Percentiles rank a stretch among this genome's conserved stretches.
Evolutionary conservation across 2,329 filamentous ascomycete species (phyloP).

Genomic region (Cryphonectria naterciae): DNA sequence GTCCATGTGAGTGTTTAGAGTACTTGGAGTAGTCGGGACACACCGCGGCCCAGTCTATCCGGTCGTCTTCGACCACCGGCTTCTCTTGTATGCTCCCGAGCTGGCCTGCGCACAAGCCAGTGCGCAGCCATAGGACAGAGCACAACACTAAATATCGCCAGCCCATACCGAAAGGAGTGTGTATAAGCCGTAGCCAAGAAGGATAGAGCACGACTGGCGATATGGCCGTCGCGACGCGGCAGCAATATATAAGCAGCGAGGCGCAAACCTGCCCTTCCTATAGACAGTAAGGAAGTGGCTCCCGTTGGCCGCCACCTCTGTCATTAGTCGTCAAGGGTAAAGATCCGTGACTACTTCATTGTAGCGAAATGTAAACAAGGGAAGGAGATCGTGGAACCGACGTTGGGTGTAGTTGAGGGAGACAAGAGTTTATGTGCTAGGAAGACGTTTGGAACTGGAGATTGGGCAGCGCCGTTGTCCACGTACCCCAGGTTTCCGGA

Average conservation of each 20-base stretch:
- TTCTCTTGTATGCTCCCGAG: conserved; percentile 35
- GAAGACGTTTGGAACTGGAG: not conserved
- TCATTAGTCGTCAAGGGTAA: not conserved
- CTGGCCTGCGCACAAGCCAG: conserved; percentile 4
- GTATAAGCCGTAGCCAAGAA: not conserved
- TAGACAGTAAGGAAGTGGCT: not conserved
- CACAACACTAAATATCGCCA: conserved; percentile 9
- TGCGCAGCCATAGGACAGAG: conserved; percentile 9
- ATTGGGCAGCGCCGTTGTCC: not conserved
- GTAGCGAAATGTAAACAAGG: not conserved
- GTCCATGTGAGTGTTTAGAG: conserved; percentile 62
- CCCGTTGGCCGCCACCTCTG: not conserved
- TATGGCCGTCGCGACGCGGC: not conserved
- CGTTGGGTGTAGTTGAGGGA: not conserved
- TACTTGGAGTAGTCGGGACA: conserved; percentile 70
- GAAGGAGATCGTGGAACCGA: not conserved
- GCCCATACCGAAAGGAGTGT: conserved; percentile 12
- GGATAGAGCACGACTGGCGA: not conserved
- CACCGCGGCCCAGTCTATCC: conserved; percentile 41
- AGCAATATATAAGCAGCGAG: conserved; percentile 5
- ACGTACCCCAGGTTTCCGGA: conserved; percentile 6
- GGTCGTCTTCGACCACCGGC: conserved; percentile 38
- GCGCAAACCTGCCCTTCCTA: conserved; percentile 6
- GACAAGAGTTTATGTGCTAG: not conserved
- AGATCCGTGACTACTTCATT: conserved; percentile 7